Conservation (phyloP, 495 filamentous ascomycete genomes). For the Aspergillus funiculosus region DNA sequence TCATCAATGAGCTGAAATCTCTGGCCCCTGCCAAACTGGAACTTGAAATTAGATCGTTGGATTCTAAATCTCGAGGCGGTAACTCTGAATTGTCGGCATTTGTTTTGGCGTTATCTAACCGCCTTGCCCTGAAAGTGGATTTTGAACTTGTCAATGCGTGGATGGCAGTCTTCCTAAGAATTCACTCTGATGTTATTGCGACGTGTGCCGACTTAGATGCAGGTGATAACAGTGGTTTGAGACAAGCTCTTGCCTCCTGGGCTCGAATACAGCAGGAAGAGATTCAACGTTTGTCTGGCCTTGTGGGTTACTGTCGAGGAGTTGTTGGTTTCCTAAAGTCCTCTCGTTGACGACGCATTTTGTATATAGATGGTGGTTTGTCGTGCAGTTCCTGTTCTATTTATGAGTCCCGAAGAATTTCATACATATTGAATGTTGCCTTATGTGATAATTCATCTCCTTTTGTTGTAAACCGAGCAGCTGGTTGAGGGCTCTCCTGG, state of each 20-base stretch:
- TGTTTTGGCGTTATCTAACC: constrained; percentile 64
- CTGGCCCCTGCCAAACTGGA: constrained; percentile 78
- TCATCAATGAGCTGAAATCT: constrained; percentile 70
- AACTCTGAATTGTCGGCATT: constrained; percentile 61
- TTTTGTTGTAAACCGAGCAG: background rate
- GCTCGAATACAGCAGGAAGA: constrained; percentile 60
- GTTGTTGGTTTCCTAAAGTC: constrained; percentile 85
- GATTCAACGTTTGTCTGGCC: constrained; percentile 58
- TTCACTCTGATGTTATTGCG: constrained; percentile 60
- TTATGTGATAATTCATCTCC: background rate
- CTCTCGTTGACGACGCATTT: constrained; percentile 27
- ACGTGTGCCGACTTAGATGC: constrained; percentile 41
- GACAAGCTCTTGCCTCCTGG: constrained; percentile 56
- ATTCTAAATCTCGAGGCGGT: constrained; percentile 36
- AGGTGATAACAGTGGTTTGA: constrained; percentile 37
- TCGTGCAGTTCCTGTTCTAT: background rate
- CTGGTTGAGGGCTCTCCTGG: no score
- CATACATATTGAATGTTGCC: background rate
- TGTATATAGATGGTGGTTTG: background rate
- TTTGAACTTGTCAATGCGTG: constrained; percentile 93
- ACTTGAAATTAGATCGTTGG: constrained; percentile 78
- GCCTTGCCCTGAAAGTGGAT: constrained; percentile 61
- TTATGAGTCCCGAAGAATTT: constrained; percentile 12
- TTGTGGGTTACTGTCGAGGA: constrained; percentile 83
- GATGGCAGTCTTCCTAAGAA: constrained; percentile 85